Base-by-base conservation (phyloP, 2,329 filamentous ascomycete species). In the Didymellaceae sp. region DNA sequence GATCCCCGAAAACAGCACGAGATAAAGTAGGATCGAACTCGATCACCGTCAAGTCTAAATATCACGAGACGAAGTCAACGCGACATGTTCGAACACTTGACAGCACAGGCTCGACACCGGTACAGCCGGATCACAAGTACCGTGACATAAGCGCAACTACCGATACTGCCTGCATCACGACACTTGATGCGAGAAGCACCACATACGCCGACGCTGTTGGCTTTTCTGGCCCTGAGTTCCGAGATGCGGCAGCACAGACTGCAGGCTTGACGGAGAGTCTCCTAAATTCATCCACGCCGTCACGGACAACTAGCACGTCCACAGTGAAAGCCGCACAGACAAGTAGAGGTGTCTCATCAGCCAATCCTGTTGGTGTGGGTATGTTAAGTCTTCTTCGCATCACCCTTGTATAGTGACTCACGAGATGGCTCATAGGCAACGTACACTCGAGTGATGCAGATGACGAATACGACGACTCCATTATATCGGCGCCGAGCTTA, bases 61-160 rank as follows among this genome's bases (percentile, higher is more conserved):
- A 48, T 4, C 42, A 41, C 1, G 20, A 32, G 8, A 24, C 41
- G 4, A 41, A 26, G 5, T 17, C 52, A 18, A 2, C 37, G 24
- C 62, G 60, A 7, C 61, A 63, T 24, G 59, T 63, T 9, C 61
- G 57, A n/a, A 66, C 62, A 4, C 25, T 67, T 10, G 41, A 68
- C 30, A 62, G 58, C 34, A 45, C 43, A 20, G 62, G 58, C 10
- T 42, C 43, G 9, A 65, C 63, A 3, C 62, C 62, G 2, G 58
- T 63, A 13, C 17, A 59, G 5, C 30, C 43, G 5, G 40, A 24
- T 6, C 42, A 18, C 16, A 7, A 13, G 10, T 28, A 4, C 14
- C 16, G 25, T 17, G 37, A 46, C 32, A 22, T 14, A 4, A 21
- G 31, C 41, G 17, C 30, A 20, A n/a, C 31, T 4, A 20, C 13